Evolutionary conservation across 75 land plant genomes (phyloP), one percentile per base, ranked within the genome.

Genomic region (Chamaecyparis obtusa): DNA sequence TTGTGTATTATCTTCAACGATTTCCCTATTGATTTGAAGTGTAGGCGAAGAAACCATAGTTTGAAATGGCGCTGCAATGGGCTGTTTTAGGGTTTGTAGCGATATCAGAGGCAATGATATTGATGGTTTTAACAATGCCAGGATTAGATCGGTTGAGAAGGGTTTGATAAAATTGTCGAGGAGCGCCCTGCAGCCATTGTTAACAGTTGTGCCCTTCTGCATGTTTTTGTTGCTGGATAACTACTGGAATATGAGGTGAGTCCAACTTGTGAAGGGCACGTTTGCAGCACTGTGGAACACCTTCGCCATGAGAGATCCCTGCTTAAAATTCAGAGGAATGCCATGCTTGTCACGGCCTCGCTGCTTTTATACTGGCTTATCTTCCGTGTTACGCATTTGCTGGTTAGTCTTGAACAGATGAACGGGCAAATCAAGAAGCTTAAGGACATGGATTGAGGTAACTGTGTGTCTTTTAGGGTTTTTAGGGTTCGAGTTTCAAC

Each of bases 51-150:
- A 51, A 11, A 10, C 54, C 11, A 1, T 51, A 51, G 15, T 10
- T 9, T 51, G 49, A 51, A 13, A 89, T 89, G 91, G 91, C 90
- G 27, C 71, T 89, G 86, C 90, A 90, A 71, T 90, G 91, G 91
- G 87, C 24, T 37, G 83, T 75, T 30, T 71, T 90, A 84, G 84
- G 87, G 19, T 51, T 69, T 37, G 46, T 78, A 16, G 90, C 79
- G 14, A 85, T 88, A 16, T 85, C 87, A 32, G 90, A 90, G 37
- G 90, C 91, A 16, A 57, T 90, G 19, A 27, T 89, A n/a, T 49
- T 90, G 24, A 33, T 89, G 30, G 30, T 90, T 51, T 69, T 89
- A 14, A 90, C 91, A 27, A 67, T 90, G 56, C 91, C 91, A 2
- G 91, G 91, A 30, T 71, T 89, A 36, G 46, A 86, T 27, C 79